Evolutionary conservation across 305 asterid genomes (phyloP), one percentile per base, ranked within the genome.

Genomic region (Ilex paraguariensis): DNA sequence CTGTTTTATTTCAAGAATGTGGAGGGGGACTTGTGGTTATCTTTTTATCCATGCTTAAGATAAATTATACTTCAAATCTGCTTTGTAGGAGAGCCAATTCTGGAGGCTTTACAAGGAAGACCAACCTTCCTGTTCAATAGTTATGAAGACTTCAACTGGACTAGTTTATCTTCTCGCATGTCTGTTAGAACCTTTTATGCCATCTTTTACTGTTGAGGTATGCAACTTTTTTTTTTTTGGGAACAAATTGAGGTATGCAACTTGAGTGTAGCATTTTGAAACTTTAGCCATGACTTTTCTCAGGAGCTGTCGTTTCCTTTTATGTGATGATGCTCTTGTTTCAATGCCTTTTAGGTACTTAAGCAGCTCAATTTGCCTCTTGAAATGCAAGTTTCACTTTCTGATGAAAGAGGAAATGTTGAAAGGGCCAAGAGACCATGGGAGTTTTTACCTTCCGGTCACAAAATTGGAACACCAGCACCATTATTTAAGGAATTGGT

Each of bases 21-120:
- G 42, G 9, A 36, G 42, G 6, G 9, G 42, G 42, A 5, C 3
- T 36, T 36, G 42, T 36, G 42, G 42, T 36, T 36, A 36, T 36
- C 42, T 36, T 36, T 36, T 5, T 8, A 36, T 36, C 42, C 4
- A 2, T 49, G 53, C 53, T 49, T n/a, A 49, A 49, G 53, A 11
- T 49, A 7, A 5, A 49, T 4, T 49, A 12, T 49, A 1, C 13
- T 49, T 49, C 4, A 7, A 36, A 36, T 36, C 9, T 36, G 42
- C 59, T 46, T 21, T 83, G 66, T 66, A 93, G 98, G 96, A 80
- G 63, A 84, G 84, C 73, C 90, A 90, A 78, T 90, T 90, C 64
- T 93, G 98, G 97, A 93, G 83, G 81, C 96, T 93, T 79, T 93
- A 84, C 91, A 90, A 84, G 75, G 94, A 90, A 79, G 96, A 90